A percentile compares a stretch with the other conserved stretches of the same genome.
Conservation (phyloP, 1,284 basidiomycete species). For the Porphyrellus sp. region DNA sequence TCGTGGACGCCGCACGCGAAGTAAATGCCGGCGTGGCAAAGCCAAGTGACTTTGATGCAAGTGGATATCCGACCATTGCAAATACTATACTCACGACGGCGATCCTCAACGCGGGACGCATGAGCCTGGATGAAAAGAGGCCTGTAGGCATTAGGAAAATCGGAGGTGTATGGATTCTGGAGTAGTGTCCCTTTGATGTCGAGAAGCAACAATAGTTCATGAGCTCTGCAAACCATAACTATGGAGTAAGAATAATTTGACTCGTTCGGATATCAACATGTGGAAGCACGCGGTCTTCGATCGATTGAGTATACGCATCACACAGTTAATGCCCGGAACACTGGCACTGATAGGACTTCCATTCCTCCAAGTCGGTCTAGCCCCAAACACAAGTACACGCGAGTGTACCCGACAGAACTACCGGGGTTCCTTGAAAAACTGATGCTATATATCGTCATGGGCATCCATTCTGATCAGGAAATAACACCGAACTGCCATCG, state of each 20-base stretch:
- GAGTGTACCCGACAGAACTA: too few relatives aligned
- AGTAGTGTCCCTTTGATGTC: conserved; percentile 46
- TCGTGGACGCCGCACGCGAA: conserved; percentile 74
- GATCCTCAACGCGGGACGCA: conserved; percentile 86
- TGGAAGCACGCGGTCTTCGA: too few relatives aligned
- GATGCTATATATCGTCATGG: conserved; percentile 19
- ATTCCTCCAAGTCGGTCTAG: not conserved
- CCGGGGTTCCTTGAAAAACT: conserved; percentile 2
- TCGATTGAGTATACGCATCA: too few relatives aligned
- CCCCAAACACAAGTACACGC: too few relatives aligned
- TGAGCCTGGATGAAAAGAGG: conserved; percentile 84
- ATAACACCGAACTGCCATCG: conserved; percentile 7
- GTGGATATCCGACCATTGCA: conserved; percentile 83
- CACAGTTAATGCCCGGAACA: too few relatives aligned
- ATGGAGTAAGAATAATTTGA: too few relatives aligned
- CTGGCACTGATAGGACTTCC: too few relatives aligned
- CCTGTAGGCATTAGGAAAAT: conserved; percentile 73
- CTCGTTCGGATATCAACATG: too few relatives aligned
- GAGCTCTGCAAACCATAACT: too few relatives aligned
- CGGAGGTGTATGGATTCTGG: conserved; percentile 65
- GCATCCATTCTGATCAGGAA: conserved; percentile 11
- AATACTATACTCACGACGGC: conserved; percentile 90
- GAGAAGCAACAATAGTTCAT: not conserved
- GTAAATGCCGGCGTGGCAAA: conserved; percentile 71
- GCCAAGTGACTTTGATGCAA: conserved; percentile 71